Evolutionary conservation across 805 yeast species (phyloP).

Genomic region (Monosporozyma solicola): DNA sequence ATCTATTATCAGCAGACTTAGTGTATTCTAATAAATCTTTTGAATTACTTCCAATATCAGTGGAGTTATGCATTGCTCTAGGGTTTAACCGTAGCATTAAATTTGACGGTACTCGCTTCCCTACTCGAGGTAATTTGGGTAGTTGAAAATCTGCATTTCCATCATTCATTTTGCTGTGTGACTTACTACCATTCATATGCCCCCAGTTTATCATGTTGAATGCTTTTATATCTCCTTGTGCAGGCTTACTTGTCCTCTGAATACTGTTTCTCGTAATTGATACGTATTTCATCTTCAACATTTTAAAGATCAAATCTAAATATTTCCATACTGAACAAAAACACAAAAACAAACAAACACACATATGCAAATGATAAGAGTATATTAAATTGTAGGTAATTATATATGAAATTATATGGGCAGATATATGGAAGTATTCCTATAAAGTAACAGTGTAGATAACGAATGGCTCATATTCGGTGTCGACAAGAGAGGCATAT

Average conservation of each 20-base stretch:
- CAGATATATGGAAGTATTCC: background rate
- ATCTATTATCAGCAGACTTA: background rate
- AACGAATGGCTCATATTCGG: slow-evolving; percentile 95
- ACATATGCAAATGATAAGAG: background rate
- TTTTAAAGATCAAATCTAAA: background rate
- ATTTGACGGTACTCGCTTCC: background rate
- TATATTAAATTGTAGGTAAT: background rate
- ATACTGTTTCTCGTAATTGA: background rate
- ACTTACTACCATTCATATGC: background rate
- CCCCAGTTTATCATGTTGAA: slow-evolving; percentile 1
- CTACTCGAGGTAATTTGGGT: background rate
- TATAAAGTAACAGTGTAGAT: slow-evolving; percentile 42
- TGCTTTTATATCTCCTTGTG: background rate
- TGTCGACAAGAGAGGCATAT: slow-evolving; percentile 85
- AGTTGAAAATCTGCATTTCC: background rate
- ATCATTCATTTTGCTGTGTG: background rate
- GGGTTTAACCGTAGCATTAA: background rate
- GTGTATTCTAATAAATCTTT: background rate
- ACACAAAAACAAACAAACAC: background rate
- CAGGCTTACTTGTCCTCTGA: background rate
- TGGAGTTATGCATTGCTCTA: background rate
- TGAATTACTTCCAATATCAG: too few relatives aligned
- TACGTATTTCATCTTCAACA: background rate
- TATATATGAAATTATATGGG: background rate
- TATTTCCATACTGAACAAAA: background rate